These are phyloP conservation scores for Penicillium sp. DNA, from an alignment of 2,329 filamentous ascomycete genomes.

Conservation along the genomic window DNA sequence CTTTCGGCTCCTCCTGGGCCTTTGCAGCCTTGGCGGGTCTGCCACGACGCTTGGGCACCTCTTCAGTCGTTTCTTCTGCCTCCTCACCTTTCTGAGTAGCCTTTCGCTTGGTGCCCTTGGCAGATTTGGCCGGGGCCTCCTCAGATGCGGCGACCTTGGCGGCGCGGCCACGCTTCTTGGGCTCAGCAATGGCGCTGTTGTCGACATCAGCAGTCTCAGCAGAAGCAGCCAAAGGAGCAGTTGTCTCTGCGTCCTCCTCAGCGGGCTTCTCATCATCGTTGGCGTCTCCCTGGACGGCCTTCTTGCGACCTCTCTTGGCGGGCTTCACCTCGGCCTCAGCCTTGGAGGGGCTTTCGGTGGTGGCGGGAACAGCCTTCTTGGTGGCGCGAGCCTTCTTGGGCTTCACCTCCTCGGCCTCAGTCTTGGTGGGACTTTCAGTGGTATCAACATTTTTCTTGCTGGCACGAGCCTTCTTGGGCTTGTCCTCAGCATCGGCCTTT, in stretches of 20 bases:
- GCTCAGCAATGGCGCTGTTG: constrained; percentile 10
- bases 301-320: neutral
- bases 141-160: constrained; percentile 12
- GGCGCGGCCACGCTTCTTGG: constrained; percentile 25
- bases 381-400: constrained; percentile 11
- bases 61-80: constrained; percentile 14
- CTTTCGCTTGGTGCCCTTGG: constrained; percentile 19
- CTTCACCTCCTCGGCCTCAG: neutral
- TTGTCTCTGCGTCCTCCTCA: constrained; percentile 7
- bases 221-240: constrained; percentile 11
- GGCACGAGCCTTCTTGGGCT: constrained; percentile 12
- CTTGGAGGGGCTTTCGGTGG: neutral
- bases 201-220: constrained; percentile 5
- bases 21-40: constrained; percentile 1
- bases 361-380: neutral
- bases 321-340: neutral
- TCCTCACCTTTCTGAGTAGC: constrained; percentile 11
- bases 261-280: neutral
- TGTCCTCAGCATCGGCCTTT: neutral
- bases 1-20: neutral
- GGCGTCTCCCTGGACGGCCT: neutral
- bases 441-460: neutral
- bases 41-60: constrained; percentile 22
- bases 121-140: constrained; percentile 2
- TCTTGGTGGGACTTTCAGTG: neutral